Evolutionary conservation across 2,329 filamentous ascomycete species (phyloP), one percentile per base, ranked within the genome.

Genomic region (Botrytis byssoidea): DNA sequence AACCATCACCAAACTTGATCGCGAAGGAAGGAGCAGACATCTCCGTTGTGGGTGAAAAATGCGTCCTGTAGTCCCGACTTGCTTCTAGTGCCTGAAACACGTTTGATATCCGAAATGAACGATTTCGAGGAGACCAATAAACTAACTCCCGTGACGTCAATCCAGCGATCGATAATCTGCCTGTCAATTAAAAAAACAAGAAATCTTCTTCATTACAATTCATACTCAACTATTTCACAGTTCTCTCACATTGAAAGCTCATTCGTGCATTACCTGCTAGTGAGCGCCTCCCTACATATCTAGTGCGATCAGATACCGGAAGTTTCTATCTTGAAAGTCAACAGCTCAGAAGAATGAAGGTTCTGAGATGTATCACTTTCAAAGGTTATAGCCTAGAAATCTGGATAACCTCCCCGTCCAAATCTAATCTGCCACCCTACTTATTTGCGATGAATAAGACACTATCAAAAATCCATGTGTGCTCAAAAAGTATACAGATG

Each of bases 81-180:
- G 6, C 1, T 61, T 40, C 20, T 1, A 5, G 10, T 6, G 25
- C 25, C 18, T 16, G 1, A 29, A 55, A 55, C 12, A 0, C n/a
- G 4, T 55, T 18, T 55, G 14, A 55, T 18, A 18, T 55, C 1
- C 14, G 25, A 18, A 29, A 29, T 55, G 0, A 29, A 55, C 5
- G 3, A 55, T 29, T 16, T 3, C 14, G 14, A 29, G 14, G 48
- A 12, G 8, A 51, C 25, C 29, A 55, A 55, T 2, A 55, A 9
- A 29, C 2, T 29, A 29, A 29, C 2, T 55, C 51, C 18, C 1
- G 8, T 3, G 14, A 1, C 0, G 6, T 29, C 3, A 29, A 57
- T 0, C 4, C 5, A 8, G 3, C 25, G 0, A 2, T 55, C 25
- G 0, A n/a, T n/a, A 14, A 51, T 51, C 48, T n/a, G 1, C 48